Base-by-base conservation (phyloP, 768 basidiomycete genomes). In the Boletus tomentosulus region DNA sequence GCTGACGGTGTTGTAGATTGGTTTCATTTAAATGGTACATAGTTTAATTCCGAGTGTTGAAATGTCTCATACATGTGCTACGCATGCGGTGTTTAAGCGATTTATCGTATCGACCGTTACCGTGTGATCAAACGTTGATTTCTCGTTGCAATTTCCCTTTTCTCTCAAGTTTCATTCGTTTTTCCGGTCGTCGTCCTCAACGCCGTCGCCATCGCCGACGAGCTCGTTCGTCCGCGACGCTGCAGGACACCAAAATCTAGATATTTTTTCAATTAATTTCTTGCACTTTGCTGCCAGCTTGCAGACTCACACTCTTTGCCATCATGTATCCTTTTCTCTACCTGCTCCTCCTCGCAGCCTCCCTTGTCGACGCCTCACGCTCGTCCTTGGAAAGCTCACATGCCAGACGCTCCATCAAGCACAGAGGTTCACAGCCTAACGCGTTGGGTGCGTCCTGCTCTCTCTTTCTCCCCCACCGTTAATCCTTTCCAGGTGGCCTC, bases 21-120 rank as follows among this genome's bases (percentile, higher is more conserved):
- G 92, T 62, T 94, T 95, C 83, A 95, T 95, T 76, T 94, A 84
- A 80, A 61, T 49, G 51, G 47, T 19, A 19, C 19, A 22, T 47
- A 34, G 22, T 43, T 44, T 44, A 28, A 22, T 39, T 39, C 37
- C 37, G 37, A 6, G 16, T 16, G 33, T 42, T 19, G 10, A 28
- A 15, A 27, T 44, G 43, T 44, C 42, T 44, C 42, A 28, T 16
- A 19, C 5, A 6, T 13, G 3, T 4, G 22, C 19, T 19, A 3
- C 4, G 13, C 24, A 25, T 24, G 42, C 45, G 45, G 45, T 6
- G 45, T 46, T 31, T 46, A 43, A 25, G 43, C 43, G 43, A 16
- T 27, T 46, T 52, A 15, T 28, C 5, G 16, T n/a, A 31, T 39
- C 48, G 47, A 38, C 30, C 9, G 59, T 53, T 50, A 41, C 63